These are phyloP conservation scores for Bolboschoenoplectus hybrid DNA, from an alignment of 202 grass and related monocot species.

Conservation along the genomic window DNA sequence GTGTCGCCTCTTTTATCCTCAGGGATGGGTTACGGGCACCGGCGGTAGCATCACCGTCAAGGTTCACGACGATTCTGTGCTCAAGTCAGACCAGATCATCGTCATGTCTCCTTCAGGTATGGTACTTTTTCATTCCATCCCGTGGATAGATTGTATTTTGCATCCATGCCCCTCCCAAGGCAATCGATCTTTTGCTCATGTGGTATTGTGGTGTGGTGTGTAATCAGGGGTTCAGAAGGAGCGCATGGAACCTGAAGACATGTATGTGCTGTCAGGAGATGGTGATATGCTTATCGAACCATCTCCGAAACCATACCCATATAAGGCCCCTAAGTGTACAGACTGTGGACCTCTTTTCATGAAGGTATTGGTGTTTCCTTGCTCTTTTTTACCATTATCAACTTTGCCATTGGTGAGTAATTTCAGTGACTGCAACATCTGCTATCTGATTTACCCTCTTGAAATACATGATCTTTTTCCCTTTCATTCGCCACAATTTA, in stretches of 20 bases:
- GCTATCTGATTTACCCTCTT: not conserved
- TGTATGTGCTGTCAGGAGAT: conserved; percentile 71
- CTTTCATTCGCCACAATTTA: conserved; percentile 13
- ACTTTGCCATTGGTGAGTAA: not conserved
- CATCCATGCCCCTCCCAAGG: not conserved
- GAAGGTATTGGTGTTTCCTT: conserved; percentile 56
- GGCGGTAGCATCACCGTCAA: conserved; percentile 97
- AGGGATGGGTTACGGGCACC: conserved; percentile 93
- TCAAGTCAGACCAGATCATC: conserved; percentile 74
- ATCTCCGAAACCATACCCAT: conserved; percentile 64
- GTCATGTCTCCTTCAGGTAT: conserved; percentile 91
- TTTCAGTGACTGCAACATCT: conserved; percentile 4
- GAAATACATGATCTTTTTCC: conserved; percentile 24
- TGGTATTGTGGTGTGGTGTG: not conserved
- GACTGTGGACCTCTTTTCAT: conserved; percentile 95
- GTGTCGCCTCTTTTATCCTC: conserved; percentile 85
- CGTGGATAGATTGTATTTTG: not conserved
- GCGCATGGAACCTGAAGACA: conserved; percentile 81
- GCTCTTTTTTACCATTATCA: not conserved
- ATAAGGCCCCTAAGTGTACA: conserved; percentile 78
- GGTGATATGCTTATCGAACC: conserved; percentile 64
- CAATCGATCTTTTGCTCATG: not conserved
- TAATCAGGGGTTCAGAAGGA: conserved; percentile 91
- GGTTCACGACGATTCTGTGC: conserved; percentile 71
- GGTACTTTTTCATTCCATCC: not conserved